Conservation (phyloP, 2,329 filamentous ascomycete genomes). For the Epichloe uncinata region DNA sequence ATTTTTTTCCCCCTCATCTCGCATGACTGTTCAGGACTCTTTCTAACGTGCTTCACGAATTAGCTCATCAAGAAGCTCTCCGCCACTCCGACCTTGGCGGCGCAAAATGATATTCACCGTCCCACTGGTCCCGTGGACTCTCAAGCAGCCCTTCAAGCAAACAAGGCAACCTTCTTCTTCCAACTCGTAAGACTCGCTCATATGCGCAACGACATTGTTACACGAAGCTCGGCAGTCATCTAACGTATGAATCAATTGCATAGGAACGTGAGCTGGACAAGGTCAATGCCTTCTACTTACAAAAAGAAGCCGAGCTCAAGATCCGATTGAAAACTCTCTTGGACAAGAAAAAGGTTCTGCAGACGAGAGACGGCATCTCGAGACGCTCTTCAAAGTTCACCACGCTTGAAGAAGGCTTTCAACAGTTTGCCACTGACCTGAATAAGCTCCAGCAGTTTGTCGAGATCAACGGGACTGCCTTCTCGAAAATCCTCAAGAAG, state of each 20-base stretch:
- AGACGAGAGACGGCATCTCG: conserved; percentile 67
- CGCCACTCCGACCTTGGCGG: conserved; percentile 70
- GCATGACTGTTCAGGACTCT: background rate
- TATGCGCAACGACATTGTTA: background rate
- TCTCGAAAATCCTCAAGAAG: conserved; percentile 98
- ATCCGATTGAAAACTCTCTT: conserved; percentile 81
- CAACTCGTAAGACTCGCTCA: conserved; percentile 53
- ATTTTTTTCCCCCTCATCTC: background rate
- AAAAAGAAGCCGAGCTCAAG: conserved; percentile 98
- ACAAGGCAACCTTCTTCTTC: conserved; percentile 98
- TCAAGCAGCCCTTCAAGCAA: conserved; percentile 84
- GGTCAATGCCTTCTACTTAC: conserved; percentile 93
- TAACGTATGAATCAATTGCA: conserved; percentile 1
- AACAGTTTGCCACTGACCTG: conserved; percentile 90
- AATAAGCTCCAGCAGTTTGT: conserved; percentile 99
- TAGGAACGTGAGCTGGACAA: conserved; percentile 97
- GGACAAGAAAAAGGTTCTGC: conserved; percentile 90
- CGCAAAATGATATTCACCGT: conserved; percentile 53
- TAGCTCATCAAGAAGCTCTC: conserved; percentile 99
- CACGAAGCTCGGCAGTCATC: background rate
- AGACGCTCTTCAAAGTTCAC: conserved; percentile 89
- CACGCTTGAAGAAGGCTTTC: conserved; percentile 89
- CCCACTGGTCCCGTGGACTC: conserved; percentile 47
- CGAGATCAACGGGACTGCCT: conserved; percentile 93
- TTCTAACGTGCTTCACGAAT: conserved; percentile 10